Percentiles rank a stretch among this genome's conserved stretches.
Conservation (phyloP, 169 alveolate species). For the Theileria annulata region DNA sequence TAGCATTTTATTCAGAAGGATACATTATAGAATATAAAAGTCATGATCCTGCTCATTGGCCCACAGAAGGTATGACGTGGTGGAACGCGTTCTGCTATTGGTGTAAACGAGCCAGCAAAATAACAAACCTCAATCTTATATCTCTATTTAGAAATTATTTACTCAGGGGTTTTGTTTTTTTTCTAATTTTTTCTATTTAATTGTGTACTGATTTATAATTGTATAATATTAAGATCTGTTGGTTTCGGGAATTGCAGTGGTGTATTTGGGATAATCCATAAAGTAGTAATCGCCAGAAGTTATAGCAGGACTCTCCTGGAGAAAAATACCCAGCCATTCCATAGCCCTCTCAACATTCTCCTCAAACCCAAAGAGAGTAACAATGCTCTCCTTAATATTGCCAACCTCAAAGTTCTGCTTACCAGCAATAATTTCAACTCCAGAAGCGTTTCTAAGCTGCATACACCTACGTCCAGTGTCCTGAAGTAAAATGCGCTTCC, state of each 20-base stretch:
- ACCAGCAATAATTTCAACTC: constrained; percentile 64
- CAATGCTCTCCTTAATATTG: constrained; percentile 56
- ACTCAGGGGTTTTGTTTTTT: neutral
- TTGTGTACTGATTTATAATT: neutral
- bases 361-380: constrained; percentile 57
- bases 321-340: constrained; percentile 61
- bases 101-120: no score
- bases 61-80: no score
- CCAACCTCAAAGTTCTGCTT: constrained; percentile 63
- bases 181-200: no score
- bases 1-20: no score
- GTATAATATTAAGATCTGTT: constrained; percentile 4
- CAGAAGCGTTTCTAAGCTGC: constrained; percentile 39
- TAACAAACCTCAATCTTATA: no score
- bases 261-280: constrained; percentile 65
- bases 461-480: constrained; percentile 59
- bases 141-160: no score
- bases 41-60: no score
- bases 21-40: no score
- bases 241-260: constrained; percentile 55
- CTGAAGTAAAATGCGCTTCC: constrained; percentile 52
- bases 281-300: constrained; percentile 45
- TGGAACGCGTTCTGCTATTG: no score
- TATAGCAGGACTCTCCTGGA: constrained; percentile 55
- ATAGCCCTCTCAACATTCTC: constrained; percentile 53